Base-by-base conservation (phyloP, 23 red algal genomes). In the Agarophyton chilense region DNA sequence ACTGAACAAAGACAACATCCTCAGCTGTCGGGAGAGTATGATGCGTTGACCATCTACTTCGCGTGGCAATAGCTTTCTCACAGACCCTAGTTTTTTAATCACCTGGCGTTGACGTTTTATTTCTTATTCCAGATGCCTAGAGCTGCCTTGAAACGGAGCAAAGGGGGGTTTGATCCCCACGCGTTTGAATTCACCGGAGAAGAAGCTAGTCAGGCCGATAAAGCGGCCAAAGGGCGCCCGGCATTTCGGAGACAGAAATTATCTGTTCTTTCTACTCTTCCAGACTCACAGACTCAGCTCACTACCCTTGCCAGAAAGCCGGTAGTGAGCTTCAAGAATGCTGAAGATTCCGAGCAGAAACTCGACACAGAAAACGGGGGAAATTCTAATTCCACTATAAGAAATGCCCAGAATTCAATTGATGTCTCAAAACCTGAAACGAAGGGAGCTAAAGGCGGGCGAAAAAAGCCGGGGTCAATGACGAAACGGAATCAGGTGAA, bases 151-250 rank as follows among this genome's bases (percentile, higher is more conserved):
- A 74, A 74, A 49, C 18, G 47, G 43, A 38, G 68, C 41, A 49
- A 29, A 25, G 9, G 24, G 68, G 38, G 5, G 1, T 43, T 49
- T 45, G 68, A 74, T 43, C 68, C 38, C 40, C 18, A 74, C 13
- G 68, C 68, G 38, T 74, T 74, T 33, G 68, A 74, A 49, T 74
- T 74, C 21, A 74, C 68, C 2, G 68, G 68, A 18, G 68, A 74
- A 49, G 68, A 74, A 47, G 68, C 68, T 26, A 31, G 45, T 74
- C 68, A 74, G 25, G 68, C 68, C 38, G 68, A 74, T 25, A 47
- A 74, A 18, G 68, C 38, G 47, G 68, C 68, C 18, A 74, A 29
- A 49, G 39, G 39, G 19, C 38, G 68, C n/a, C 68, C 68, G 21
- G 47, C 68, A 1, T 74, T 49, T 35, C 33, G 43, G 29, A 74